Evolutionary conservation across 129 eudicot species (phyloP).

Genomic region (Rutidosis leptorrhynchoides): DNA sequence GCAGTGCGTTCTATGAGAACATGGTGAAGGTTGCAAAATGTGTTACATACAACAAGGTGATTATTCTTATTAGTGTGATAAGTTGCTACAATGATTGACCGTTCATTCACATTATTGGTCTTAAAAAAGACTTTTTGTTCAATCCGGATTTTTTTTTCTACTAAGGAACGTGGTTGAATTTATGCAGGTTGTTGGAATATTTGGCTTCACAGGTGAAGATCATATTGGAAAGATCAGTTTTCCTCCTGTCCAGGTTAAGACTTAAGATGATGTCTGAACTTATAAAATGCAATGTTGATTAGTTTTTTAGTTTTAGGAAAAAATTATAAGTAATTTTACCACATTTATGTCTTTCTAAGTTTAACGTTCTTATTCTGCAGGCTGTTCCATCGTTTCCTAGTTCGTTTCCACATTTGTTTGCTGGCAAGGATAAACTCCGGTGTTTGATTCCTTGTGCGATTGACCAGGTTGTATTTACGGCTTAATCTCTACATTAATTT

Average conservation of each 20-base stretch:
- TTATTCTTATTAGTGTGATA: constrained; percentile 3
- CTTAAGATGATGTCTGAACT: background rate
- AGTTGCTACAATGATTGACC: background rate
- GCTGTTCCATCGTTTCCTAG: constrained; percentile 97
- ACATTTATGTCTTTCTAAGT: background rate
- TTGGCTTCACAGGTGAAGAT: constrained; percentile 93
- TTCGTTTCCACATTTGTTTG: constrained; percentile 90
- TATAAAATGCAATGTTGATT: background rate
- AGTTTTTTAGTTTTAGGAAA: background rate
- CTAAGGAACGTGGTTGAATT: background rate
- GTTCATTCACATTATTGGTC: background rate
- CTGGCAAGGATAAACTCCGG: constrained; percentile 72
- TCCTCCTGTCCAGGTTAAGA: constrained; percentile 84
- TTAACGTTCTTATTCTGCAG: constrained; percentile 36
- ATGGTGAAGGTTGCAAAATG: constrained; percentile 83
- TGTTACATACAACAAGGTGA: constrained; percentile 87
- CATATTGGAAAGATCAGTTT: constrained; percentile 88
- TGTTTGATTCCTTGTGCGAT: constrained; percentile 97
- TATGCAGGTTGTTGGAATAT: constrained; percentile 78
- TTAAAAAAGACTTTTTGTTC: background rate
- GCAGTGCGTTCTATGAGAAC: constrained; percentile 85
- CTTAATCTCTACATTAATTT: background rate
- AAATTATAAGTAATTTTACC: background rate
- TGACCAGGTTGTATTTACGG: constrained; percentile 64
- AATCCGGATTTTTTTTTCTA: background rate